Evolutionary conservation across 129 eudicot species (phyloP), one percentile per base, ranked within the genome.

Genomic region (Saposhnikovia divaricata): DNA sequence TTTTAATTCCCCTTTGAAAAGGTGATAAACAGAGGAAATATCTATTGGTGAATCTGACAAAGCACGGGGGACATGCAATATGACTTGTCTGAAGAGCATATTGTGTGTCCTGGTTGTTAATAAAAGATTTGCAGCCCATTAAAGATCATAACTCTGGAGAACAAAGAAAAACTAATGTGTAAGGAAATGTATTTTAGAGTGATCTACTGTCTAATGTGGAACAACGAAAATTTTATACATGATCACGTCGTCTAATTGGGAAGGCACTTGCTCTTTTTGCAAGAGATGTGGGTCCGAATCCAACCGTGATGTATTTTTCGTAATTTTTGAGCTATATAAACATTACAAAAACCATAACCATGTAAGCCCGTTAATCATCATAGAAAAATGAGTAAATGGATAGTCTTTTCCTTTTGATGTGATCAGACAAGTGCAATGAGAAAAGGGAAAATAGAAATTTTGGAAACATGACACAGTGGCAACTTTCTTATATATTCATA

Each of bases 281-380:
- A 76, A 51, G 79, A 76, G 79, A 76, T 48, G 79, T 76, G 79
- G 79, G 79, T 76, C 79, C 79, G 46, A 76, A 76, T 73, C 79
- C 69, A 76, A 51, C 66, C 79, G 46, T 76, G 79, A 51, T 76
- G 27, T 47, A 76, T 76, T 51, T 51, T 28, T 76, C 28, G 5
- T 39, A 72, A 19, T 31, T 27, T 8, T 66, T 66, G 10, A 59
- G 31, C 31, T 28, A 1, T 66, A 5, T 31, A 31, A 27, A 66
- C 40, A 66, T 66, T 66, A 12, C 42, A 66, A 66, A 14, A 11
- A 66, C 40, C 40, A 31, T 66, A 66, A 66, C 18, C 16, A 31
- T 31, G 8, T 31, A 31, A 66, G 2, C 19, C 3, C 2, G 13
- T 66, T 31, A 21, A 40, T 31, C 19, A 0, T 31, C 72, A 66